Percentiles rank a stretch among this genome's conserved stretches.
Evolutionary conservation across 108 stramenopile genomes (phyloP).

Genomic region (Pseudonitzschia pungens): DNA sequence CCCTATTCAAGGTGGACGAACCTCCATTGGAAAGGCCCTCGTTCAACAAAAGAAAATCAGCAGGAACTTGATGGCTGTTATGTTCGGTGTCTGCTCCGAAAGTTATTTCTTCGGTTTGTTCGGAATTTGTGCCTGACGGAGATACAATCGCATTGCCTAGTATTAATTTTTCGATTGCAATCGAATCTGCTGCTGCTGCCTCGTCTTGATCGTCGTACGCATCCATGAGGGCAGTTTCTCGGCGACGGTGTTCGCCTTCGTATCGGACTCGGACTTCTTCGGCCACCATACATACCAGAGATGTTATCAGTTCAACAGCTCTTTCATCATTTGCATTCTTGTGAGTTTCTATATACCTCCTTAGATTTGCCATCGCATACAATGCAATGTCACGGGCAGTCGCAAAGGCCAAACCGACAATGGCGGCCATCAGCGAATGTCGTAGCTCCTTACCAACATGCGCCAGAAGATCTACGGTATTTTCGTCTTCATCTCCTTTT

Average conservation of each 20-base stretch:
- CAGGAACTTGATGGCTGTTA: background rate
- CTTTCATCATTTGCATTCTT: slow-evolving; percentile 40
- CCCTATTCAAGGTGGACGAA: slow-evolving; percentile 26
- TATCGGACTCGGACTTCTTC: slow-evolving; percentile 74
- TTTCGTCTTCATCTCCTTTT: slow-evolving; percentile 2
- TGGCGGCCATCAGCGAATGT: slow-evolving; percentile 65
- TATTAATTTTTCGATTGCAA: slow-evolving; percentile 68
- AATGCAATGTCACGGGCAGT: slow-evolving; percentile 73
- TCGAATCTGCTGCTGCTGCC: slow-evolving; percentile 44
- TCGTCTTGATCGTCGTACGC: slow-evolving; percentile 50
- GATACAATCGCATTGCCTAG: slow-evolving; percentile 58
- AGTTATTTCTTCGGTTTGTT: slow-evolving; percentile 26
- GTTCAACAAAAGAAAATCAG: slow-evolving; percentile 76
- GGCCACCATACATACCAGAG: slow-evolving; percentile 43
- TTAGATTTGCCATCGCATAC: slow-evolving; percentile 55
- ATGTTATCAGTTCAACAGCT: slow-evolving; percentile 43
- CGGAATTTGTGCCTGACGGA: slow-evolving; percentile 26
- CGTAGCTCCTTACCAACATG: slow-evolving; percentile 55
- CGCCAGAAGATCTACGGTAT: slow-evolving; percentile 39
- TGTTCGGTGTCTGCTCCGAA: slow-evolving; percentile 11
- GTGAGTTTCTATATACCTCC: slow-evolving; percentile 46
- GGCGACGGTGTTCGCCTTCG: slow-evolving; percentile 66
- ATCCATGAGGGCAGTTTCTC: slow-evolving; percentile 68
- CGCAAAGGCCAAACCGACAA: slow-evolving; percentile 77
- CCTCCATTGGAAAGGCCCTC: slow-evolving; percentile 36